Base-by-base conservation (phyloP, 768 basidiomycete genomes). In the Pleurotus citrinopileatus region DNA sequence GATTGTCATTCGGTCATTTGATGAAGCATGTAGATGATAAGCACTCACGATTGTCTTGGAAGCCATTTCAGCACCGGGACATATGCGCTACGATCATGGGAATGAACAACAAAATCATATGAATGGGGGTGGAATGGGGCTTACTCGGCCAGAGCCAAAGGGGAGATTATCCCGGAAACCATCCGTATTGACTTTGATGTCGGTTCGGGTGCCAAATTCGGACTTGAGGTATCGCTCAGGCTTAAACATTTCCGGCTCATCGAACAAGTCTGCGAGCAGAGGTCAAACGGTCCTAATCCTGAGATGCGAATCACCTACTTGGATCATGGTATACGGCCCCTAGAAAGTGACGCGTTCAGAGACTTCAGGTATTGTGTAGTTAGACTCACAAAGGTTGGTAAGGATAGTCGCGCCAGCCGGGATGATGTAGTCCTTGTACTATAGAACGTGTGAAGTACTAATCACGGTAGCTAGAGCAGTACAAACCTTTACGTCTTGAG, bases 21-120 rank as follows among this genome's bases (percentile, higher is more conserved):
- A 42, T 36, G 22, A 17, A 48, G 3, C 22, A 13, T 10, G 15
- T n/a, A 6, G 42, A 46, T 32, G 20, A 52, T 25, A 2, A 17
- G 52, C 28, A 19, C 59, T 27, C 45, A 63, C 62, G 19, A 63
- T 32, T 4, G 62, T 56, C 29, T 60, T 58, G 8, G 53, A 29
- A 1, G 62, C 60, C 23, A 60, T 37, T 25, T 60, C 57, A 13
- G 58, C 57, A 12, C 62, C 62, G 9, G 60, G 59, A 32, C 62
- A 63, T 22, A 61, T 57, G 22, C 62, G 50, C 62, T 63, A 51
- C n/a, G 6, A 20, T 19, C n/a, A 15, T 15, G n/a, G n/a, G n/a
- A 22, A 10, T 23, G 27, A 9, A 3, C 9, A 20, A 5, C 42
- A 38, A 38, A 29, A 12, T 32, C 12, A 1, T 26, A 4, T 8